These are phyloP conservation scores for Populus deltoides DNA, from an alignment of 345 rosid species.

Conservation along the genomic window DNA sequence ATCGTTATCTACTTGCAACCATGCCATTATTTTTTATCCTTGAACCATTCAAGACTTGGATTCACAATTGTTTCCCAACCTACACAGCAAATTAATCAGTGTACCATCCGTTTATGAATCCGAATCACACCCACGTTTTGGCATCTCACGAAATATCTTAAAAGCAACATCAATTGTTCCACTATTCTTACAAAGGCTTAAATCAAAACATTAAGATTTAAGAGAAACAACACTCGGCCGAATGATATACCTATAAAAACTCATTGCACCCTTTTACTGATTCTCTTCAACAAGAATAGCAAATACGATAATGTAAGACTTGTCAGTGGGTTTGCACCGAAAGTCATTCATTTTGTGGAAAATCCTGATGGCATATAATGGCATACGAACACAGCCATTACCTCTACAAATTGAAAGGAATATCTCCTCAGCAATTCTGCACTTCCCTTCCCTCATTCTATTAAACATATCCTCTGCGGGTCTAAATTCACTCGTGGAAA, in stretches of 20 bases:
- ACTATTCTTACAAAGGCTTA: conserved; percentile 76
- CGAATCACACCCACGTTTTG: conserved; percentile 57
- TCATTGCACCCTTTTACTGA: conserved; percentile 56
- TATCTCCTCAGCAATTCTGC: conserved; percentile 51
- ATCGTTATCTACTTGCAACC: neutral
- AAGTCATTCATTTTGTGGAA: conserved; percentile 70
- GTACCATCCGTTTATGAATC: conserved; percentile 93
- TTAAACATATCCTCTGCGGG: conserved; percentile 65
- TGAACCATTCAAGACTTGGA: neutral
- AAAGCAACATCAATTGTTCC: conserved; percentile 66
- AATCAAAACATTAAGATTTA: conserved; percentile 82
- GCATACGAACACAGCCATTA: conserved; percentile 74
- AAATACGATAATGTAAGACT: conserved; percentile 53
- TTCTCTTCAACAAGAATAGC: conserved; percentile 78
- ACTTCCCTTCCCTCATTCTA: conserved; percentile 67
- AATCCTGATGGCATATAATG: conserved; percentile 62
- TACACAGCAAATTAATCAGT: conserved; percentile 77
- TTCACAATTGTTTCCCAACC: conserved; percentile 48
- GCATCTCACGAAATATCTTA: conserved; percentile 77
- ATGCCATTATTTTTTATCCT: neutral
- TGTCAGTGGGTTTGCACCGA: conserved; percentile 52
- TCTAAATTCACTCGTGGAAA: conserved; percentile 61
- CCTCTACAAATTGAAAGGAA: conserved; percentile 71
- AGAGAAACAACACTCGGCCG: conserved; percentile 63
- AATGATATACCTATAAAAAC: conserved; percentile 71